These are phyloP conservation scores for Suillus bovinus DNA, from an alignment of 768 basidiomycete genomes.

Conservation along the genomic window DNA sequence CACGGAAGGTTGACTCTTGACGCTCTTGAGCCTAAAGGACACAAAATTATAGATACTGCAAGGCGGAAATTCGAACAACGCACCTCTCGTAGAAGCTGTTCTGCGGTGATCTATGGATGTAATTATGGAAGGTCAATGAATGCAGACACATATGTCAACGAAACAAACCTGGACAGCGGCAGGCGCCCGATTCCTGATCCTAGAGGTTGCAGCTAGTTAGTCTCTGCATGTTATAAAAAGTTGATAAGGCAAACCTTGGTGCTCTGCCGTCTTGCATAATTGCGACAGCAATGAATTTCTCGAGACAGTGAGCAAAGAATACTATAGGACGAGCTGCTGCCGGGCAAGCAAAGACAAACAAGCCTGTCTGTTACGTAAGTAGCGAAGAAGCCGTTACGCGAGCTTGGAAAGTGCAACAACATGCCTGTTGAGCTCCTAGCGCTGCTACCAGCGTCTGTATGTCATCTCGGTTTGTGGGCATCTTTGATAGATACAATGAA, in stretches of 20 bases:
- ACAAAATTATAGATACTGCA: background rate
- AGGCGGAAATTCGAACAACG: conserved; percentile 8
- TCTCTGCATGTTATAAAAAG: conserved; percentile 1
- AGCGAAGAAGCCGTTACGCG: too few species aligned
- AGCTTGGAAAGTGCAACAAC: too few species aligned
- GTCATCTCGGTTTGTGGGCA: background rate
- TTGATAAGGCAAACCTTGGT: conserved; percentile 51
- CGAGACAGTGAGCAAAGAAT: background rate
- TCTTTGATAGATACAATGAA: conserved; percentile 56
- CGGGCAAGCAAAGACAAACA: background rate
- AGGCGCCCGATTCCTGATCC: conserved; percentile 95
- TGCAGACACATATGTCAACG: conserved; percentile 1
- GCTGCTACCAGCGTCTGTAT: background rate
- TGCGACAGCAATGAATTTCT: background rate
- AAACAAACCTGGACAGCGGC: conserved; percentile 82
- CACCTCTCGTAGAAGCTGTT: conserved; percentile 95
- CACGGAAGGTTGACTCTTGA: conserved; percentile 88
- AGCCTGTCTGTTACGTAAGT: background rate
- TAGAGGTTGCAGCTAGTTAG: conserved; percentile 28
- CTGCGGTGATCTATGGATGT: conserved; percentile 83
- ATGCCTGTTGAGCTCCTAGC: background rate
- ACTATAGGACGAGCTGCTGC: background rate
- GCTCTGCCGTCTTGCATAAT: conserved; percentile 81
- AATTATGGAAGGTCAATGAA: conserved; percentile 13
- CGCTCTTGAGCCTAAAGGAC: conserved; percentile 85